Evolutionary conservation across 805 yeast genomes (phyloP).

Genomic region (Candida sithepensis): DNA sequence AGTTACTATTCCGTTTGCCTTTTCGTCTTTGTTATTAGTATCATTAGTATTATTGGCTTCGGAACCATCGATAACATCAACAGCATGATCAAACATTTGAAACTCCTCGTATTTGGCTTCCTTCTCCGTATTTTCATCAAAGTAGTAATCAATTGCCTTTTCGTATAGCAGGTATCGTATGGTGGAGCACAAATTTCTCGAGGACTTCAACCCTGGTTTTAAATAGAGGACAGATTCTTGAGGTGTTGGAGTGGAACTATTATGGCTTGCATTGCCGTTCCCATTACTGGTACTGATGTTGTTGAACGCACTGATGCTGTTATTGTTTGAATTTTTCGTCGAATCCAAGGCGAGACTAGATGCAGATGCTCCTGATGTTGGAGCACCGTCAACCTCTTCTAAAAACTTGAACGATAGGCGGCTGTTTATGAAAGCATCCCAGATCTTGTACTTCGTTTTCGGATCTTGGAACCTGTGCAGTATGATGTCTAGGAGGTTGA

Average conservation of each 20-base stretch:
- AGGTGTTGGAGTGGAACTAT: not conserved
- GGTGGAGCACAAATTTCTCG: constrained; percentile 58
- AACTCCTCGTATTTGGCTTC: constrained; percentile 14
- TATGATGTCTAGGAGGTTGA: constrained; percentile 44
- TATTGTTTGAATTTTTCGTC: not conserved
- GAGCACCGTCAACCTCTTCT: too few relatives aligned
- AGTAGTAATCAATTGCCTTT: constrained; percentile 50
- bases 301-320: not conserved
- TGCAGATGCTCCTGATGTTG: not conserved
- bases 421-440: constrained; percentile 47
- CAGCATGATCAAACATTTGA: constrained; percentile 18
- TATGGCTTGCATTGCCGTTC: constrained; percentile 9
- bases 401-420: constrained; percentile 28
- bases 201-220: constrained; percentile 43
- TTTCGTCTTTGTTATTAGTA: constrained; percentile 20
- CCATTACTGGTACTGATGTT: not conserved
- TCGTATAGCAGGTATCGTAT: constrained; percentile 70
- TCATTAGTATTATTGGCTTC: constrained; percentile 13
- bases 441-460: constrained; percentile 23
- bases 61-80: too few relatives aligned
- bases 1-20: constrained; percentile 14
- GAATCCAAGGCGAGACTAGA: not conserved
- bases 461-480: constrained; percentile 31
- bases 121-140: constrained; percentile 7
- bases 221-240: constrained; percentile 37